Conservation (phyloP, 1,139 yeast genomes). For the Hyphopichia pseudoburtonii region DNA sequence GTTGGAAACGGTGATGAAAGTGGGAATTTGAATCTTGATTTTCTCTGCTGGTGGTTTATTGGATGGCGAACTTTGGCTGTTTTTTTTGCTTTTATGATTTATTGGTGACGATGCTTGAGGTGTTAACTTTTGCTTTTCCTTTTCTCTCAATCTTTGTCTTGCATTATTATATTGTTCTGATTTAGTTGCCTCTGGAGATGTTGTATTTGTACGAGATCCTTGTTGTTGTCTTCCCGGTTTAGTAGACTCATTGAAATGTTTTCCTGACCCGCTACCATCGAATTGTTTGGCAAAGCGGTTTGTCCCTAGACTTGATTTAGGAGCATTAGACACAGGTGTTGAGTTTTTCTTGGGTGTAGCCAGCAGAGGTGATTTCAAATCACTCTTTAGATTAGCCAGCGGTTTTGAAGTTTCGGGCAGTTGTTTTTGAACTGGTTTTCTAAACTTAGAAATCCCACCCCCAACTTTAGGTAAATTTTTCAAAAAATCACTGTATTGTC, state of each 20-base stretch:
- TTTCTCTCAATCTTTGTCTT: constrained; percentile 16
- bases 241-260: no score
- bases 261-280: no score
- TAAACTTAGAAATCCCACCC: constrained; percentile 23
- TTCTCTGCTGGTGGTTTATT: constrained; percentile 10
- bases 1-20: constrained; percentile 72
- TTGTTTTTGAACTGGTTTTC: constrained; percentile 6
- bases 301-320: not conserved
- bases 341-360: constrained; percentile 1
- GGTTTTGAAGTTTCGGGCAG: constrained; percentile 5
- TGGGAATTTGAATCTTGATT: constrained; percentile 59
- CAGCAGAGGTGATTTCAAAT: no score
- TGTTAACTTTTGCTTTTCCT: constrained; percentile 8
- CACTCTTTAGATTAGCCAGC: no score
- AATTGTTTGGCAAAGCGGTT: not conserved
- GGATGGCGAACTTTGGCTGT: not conserved
- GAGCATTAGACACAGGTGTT: not conserved
- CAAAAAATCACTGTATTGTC: constrained; percentile 21
- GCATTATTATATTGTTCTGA: constrained; percentile 12
- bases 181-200: constrained; percentile 7
- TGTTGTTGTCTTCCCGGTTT: no score
- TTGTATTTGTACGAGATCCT: no score
- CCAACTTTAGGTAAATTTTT: constrained; percentile 26
- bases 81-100: not conserved
- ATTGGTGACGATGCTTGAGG: no score